Percentiles rank a stretch among this genome's conserved stretches.
phyloP scores from a whole-genome alignment of 345 rosid species.

The Conringia planisiliqua region DNA sequence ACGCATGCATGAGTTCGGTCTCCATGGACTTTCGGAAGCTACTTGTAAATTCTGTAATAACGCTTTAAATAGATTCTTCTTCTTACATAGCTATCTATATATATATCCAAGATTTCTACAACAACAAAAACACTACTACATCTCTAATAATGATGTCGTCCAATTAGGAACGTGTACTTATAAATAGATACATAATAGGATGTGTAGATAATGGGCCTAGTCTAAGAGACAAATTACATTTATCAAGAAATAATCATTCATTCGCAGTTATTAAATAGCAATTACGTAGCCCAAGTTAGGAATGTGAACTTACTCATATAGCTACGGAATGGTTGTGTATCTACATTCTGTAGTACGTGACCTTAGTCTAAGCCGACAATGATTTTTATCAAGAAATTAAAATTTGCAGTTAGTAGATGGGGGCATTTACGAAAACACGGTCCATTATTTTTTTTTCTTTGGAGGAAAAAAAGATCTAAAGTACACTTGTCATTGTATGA shows the following conservation, averaged over 20 bases:
- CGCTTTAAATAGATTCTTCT: too few species aligned
- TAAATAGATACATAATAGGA: not conserved
- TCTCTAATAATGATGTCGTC: not conserved
- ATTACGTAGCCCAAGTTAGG: not conserved
- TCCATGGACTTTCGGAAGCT: not conserved
- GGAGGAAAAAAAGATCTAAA: not conserved
- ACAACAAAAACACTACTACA: too few species aligned
- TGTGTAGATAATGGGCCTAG: not conserved
- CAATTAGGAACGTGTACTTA: not conserved
- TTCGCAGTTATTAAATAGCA: not conserved
- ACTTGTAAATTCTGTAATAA: not conserved
- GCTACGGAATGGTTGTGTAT: not conserved
- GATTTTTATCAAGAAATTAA: not conserved
- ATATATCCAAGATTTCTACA: too few species aligned
- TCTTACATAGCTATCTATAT: too few species aligned
- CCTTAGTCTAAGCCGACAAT: not conserved
- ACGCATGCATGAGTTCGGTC: not conserved
- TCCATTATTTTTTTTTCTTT: not conserved
- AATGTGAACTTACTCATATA: not conserved
- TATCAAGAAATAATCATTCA: not conserved
- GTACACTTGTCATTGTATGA: not conserved
- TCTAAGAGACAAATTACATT: not conserved
- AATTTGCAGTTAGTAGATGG: slow-evolving; percentile 8
- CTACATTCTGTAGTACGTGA: not conserved
- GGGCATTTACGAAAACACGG: slow-evolving; percentile 11